Evolutionary conservation across 2,329 filamentous ascomycete genomes (phyloP), one percentile per base, ranked within the genome.

Genomic region (Teratosphaeria zuluensis): DNA sequence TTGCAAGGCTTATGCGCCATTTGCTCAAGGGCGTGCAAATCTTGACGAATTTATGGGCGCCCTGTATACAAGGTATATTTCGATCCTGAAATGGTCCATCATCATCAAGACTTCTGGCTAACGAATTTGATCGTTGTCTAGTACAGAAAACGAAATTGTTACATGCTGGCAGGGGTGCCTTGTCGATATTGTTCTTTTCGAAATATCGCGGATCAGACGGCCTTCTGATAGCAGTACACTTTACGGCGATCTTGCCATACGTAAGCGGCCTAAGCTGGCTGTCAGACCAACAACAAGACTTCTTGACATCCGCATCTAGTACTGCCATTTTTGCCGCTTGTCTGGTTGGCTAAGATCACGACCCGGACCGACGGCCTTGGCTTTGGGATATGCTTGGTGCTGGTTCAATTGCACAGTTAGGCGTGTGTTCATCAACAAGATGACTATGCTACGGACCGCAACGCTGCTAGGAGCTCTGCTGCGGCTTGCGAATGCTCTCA

Each of bases 401-500:
- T 48, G 24, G 2, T 28, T 28, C 24, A 4, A 28, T 28, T 28
- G 24, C 24, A 28, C 42, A 46, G 1, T 46, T 7, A 46, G n/a
- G 42, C 19, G 16, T 2, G 7, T 21, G 16, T 6, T 8, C 42
- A 19, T n/a, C 42, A n/a, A 19, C 19, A 21, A 21, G 42, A 48
- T 48, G 42, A 6, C 19, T 1, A 19, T 7, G 4, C 9, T n/a
- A 48, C 16, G 42, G 4, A 19, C 16, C 4, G 16, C n/a, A n/a
- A n/a, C 19, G 42, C 42, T 48, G 42, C 42, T 48, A 48, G 42
- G 42, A 48, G 6, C 3, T 48, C 42, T 48, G n/a, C 42, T 24
- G 42, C 42, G 19, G 19, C 42, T 48, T 24, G 55, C 60, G 3
- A 46, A 54, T 11, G 62, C 64, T n/a, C 59, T 67, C 57, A 62